Conservation (phyloP, 2,329 filamentous ascomycete genomes). For the Colletotrichum sp. region DNA sequence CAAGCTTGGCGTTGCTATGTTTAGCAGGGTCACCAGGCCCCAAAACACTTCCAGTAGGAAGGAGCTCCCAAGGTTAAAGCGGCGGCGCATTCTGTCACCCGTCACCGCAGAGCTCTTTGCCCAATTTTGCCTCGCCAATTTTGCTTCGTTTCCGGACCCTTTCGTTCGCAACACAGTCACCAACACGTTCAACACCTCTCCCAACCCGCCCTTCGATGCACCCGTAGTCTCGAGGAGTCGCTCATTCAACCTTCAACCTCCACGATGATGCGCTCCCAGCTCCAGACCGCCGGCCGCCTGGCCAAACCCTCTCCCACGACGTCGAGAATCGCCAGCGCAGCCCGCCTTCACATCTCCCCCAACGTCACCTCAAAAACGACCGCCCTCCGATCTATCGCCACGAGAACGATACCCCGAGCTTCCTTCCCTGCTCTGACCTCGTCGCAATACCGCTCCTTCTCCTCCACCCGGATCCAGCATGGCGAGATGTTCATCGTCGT, state of each 20-base stretch:
- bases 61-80: slow-evolving; percentile 14
- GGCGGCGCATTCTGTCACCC: slow-evolving; percentile 8
- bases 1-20: background rate
- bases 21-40: background rate
- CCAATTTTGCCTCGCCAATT: slow-evolving; percentile 9
- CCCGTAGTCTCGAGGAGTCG: background rate
- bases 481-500: slow-evolving; percentile 26
- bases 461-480: slow-evolving; percentile 15
- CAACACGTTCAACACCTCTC: background rate
- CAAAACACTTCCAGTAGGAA: background rate
- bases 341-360: background rate
- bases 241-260: background rate
- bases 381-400: background rate
- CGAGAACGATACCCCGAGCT: background rate
- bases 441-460: slow-evolving; percentile 16
- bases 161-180: background rate
- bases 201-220: background rate
- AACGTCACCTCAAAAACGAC: slow-evolving; percentile 8
- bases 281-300: slow-evolving; percentile 14
- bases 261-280: slow-evolving; percentile 17
- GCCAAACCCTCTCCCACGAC: slow-evolving; percentile 4
- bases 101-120: background rate
- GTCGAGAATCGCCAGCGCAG: slow-evolving; percentile 1
- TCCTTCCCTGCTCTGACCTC: background rate
- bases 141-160: background rate